These are phyloP conservation scores for Penicillium corylophilum DNA, from an alignment of 2,329 filamentous ascomycete genomes.

Conservation along the genomic window DNA sequence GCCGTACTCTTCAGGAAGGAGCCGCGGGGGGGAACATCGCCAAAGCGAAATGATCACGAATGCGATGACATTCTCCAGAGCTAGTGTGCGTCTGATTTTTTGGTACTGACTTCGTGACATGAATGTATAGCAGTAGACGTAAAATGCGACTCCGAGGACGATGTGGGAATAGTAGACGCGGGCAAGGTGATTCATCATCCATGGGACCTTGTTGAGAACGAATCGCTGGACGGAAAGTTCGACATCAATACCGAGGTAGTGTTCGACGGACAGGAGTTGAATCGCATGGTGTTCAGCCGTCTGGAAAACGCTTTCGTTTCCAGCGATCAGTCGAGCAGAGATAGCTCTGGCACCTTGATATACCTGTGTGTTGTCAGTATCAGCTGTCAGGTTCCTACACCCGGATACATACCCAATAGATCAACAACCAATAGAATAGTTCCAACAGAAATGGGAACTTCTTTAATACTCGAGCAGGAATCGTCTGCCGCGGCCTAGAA, in stretches of 20 bases:
- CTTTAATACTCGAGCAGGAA: slow-evolving; percentile 25
- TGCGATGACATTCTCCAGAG: slow-evolving; percentile 50
- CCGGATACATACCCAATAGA: slow-evolving; percentile 28
- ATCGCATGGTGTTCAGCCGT: slow-evolving; percentile 43
- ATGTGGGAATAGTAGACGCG: slow-evolving; percentile 51
- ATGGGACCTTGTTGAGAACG: slow-evolving; percentile 37
- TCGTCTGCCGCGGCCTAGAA: background rate
- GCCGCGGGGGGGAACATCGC: slow-evolving; percentile 51
- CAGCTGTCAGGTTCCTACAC: background rate
- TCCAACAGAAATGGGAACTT: slow-evolving; percentile 33
- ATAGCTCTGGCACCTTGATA: slow-evolving; percentile 48
- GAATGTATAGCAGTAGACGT: slow-evolving; percentile 51
- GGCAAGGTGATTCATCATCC: slow-evolving; percentile 43
- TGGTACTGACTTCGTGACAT: slow-evolving; percentile 42
- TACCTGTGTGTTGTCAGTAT: slow-evolving; percentile 21
- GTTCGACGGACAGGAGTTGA: slow-evolving; percentile 42
- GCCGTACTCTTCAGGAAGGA: slow-evolving; percentile 46
- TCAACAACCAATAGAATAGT: slow-evolving; percentile 36
- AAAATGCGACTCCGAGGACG: slow-evolving; percentile 46
- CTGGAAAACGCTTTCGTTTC: slow-evolving; percentile 40
- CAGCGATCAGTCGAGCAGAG: slow-evolving; percentile 44
- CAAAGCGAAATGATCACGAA: slow-evolving; percentile 51
- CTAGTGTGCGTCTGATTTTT: slow-evolving; percentile 48
- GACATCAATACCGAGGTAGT: slow-evolving; percentile 39
- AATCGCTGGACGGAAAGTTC: slow-evolving; percentile 44